A percentile compares a stretch with the other conserved stretches of the same genome.
Conservation (phyloP, 2,329 filamentous ascomycete genomes). For the Epichloe brachyelytri region DNA sequence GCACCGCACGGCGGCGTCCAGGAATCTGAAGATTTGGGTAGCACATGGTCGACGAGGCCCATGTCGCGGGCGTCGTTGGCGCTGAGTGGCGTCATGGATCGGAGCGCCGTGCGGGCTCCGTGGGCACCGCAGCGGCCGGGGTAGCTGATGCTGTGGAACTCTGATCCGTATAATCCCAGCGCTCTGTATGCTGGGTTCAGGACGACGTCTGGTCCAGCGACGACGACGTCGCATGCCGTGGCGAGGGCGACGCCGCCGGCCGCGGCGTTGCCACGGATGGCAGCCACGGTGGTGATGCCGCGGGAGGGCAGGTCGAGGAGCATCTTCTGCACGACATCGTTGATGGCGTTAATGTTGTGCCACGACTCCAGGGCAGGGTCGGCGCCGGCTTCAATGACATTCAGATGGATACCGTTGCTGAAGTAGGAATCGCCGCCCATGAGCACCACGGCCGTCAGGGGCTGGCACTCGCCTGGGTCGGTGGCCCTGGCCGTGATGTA, state of each 20-base stretch:
- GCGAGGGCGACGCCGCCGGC: constrained; percentile 30
- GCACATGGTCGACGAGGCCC: constrained; percentile 26
- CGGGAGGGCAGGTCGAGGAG: constrained; percentile 23
- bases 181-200: constrained; percentile 29
- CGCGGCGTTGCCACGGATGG: constrained; percentile 27
- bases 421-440: constrained; percentile 25
- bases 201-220: constrained; percentile 24
- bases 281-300: constrained; percentile 24
- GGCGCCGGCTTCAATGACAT: constrained; percentile 26
- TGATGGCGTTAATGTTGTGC: constrained; percentile 31
- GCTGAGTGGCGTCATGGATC: constrained; percentile 25
- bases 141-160: constrained; percentile 29
- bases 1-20: constrained; percentile 22
- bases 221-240: constrained; percentile 22
- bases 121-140: constrained; percentile 21
- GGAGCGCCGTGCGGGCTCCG: constrained; percentile 18
- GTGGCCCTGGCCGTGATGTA: constrained; percentile 16
- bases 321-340: constrained; percentile 26
- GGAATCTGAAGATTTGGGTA: constrained; percentile 19
- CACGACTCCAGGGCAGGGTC: constrained; percentile 27
- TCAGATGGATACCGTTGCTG: constrained; percentile 30
- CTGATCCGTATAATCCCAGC: constrained; percentile 24
- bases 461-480: constrained; percentile 7
- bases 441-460: constrained; percentile 25
- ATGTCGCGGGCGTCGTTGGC: constrained; percentile 23